These are phyloP conservation scores for Pulveroboletus sp. DNA, from an alignment of 768 basidiomycete genomes.

Conservation along the genomic window DNA sequence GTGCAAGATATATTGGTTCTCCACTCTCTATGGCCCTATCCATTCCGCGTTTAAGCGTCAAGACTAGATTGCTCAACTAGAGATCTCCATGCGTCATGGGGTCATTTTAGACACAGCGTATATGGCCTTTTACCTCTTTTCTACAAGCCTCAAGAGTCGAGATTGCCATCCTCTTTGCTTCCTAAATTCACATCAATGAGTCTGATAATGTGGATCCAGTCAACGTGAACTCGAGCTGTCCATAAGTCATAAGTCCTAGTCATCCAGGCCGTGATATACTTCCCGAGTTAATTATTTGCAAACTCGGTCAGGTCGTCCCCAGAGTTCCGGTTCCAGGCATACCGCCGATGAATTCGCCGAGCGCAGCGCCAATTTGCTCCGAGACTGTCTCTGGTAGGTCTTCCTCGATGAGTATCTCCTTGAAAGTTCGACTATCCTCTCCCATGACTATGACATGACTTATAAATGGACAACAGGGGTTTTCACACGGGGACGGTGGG, in stretches of 20 bases:
- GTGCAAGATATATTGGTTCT: conserved; percentile 50
- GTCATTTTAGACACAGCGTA: conserved; percentile 25
- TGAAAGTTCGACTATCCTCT: conserved; percentile 33
- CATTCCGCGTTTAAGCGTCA: conserved; percentile 33
- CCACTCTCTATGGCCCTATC: conserved; percentile 30
- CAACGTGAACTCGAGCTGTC: conserved; percentile 40
- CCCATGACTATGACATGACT: conserved; percentile 59
- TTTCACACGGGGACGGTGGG: conserved; percentile 35
- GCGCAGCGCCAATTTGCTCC: conserved; percentile 44
- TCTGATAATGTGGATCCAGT: conserved; percentile 37
- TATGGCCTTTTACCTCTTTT: conserved; percentile 30
- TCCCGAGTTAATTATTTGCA: conserved; percentile 38
- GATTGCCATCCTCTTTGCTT: conserved; percentile 35
- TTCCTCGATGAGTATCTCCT: conserved; percentile 38
- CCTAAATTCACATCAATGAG: conserved; percentile 38
- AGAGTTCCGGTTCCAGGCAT: conserved; percentile 41
- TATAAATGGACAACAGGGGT: conserved; percentile 46
- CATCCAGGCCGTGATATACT: conserved; percentile 38
- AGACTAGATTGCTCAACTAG: conserved; percentile 66
- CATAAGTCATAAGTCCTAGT: conserved; percentile 47
- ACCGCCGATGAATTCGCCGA: conserved; percentile 53
- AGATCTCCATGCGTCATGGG: conserved; percentile 52
- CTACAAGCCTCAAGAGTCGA: conserved; percentile 32
- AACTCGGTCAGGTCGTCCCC: conserved; percentile 35
- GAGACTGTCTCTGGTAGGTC: conserved; percentile 29